Percentiles rank a stretch among this genome's conserved stretches.
These are phyloP conservation scores for Trametes punicea DNA, from an alignment of 768 basidiomycete species.

Conservation along the genomic window DNA sequence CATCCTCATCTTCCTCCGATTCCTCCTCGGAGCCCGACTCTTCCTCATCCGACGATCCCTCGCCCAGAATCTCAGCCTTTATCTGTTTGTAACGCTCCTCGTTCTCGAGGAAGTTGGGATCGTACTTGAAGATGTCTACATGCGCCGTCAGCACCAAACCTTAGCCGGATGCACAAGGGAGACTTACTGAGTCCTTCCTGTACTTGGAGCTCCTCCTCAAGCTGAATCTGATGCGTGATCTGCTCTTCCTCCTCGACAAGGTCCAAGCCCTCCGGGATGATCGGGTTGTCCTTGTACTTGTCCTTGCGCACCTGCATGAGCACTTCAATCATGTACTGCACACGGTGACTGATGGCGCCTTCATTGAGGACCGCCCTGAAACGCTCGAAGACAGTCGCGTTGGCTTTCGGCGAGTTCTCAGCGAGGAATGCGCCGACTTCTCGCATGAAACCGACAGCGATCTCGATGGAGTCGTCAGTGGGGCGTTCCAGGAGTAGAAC, in stretches of 20 bases:
- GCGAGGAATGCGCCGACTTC: constrained; percentile 95
- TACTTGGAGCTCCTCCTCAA: constrained; percentile 92
- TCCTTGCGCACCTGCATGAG: constrained; percentile 99
- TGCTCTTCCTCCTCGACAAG: constrained; percentile 98
- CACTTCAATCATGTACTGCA: constrained; percentile 99
- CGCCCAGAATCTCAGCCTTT: constrained; percentile 91
- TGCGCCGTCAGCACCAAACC: background rate
- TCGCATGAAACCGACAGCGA: constrained; percentile 95
- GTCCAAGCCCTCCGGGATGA: constrained; percentile 90
- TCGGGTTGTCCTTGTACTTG: constrained; percentile 98
- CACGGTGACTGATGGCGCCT: constrained; percentile 89
- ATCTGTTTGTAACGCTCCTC: constrained; percentile 93
- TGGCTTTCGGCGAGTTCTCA: constrained; percentile 93
- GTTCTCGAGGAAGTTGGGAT: constrained; percentile 82
- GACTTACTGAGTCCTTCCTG: constrained; percentile 91
- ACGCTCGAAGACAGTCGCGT: constrained; percentile 91
- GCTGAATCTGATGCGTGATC: constrained; percentile 83
- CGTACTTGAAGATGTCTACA: constrained; percentile 92
- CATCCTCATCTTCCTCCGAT: constrained; percentile 53
- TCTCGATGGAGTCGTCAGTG: constrained; percentile 97
- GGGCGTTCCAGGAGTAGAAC: constrained; percentile 93
- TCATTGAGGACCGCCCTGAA: constrained; percentile 97
- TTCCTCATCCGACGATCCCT: constrained; percentile 73
- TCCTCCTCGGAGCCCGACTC: constrained; percentile 50
- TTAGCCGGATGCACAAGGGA: background rate